Conservation (phyloP, 495 filamentous ascomycete genomes). For the Ascobolus immersus region DNA sequence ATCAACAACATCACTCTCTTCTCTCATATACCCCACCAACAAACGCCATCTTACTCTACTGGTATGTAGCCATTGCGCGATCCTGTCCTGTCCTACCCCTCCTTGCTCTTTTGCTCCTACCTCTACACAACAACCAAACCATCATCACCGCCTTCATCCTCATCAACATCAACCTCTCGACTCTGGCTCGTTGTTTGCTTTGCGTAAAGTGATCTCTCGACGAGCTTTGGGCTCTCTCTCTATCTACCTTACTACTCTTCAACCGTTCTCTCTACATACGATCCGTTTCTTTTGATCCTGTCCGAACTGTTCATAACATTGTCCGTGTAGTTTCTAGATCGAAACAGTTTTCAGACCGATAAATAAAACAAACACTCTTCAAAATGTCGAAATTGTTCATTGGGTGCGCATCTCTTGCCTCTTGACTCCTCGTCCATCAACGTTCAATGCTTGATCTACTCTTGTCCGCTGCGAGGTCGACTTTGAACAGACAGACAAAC, state of each 20-base stretch:
- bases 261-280: slow-evolving; percentile 15
- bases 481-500: no score
- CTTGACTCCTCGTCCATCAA: background rate
- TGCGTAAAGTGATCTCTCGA: slow-evolving; percentile 7
- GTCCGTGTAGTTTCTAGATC: slow-evolving; percentile 19
- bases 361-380: slow-evolving; percentile 10
- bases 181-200: slow-evolving; percentile 5
- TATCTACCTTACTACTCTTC: slow-evolving; percentile 14
- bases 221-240: slow-evolving; percentile 15
- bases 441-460: background rate
- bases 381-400: slow-evolving; percentile 79
- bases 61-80: slow-evolving; percentile 3
- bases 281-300: no score
- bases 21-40: slow-evolving; percentile 6
- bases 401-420: slow-evolving; percentile 34
- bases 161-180: no score
- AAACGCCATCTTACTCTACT: slow-evolving; percentile 13
- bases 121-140: slow-evolving; percentile 2
- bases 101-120: slow-evolving; percentile 1
- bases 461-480: background rate
- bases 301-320: no score
- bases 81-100: slow-evolving; percentile 1
- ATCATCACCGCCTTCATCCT: slow-evolving; percentile 8
- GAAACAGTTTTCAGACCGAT: slow-evolving; percentile 7
- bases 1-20: slow-evolving; percentile 1